These are phyloP conservation scores for Pyrus hybrid DNA, from an alignment of 331 rosid species.

Conservation along the genomic window DNA sequence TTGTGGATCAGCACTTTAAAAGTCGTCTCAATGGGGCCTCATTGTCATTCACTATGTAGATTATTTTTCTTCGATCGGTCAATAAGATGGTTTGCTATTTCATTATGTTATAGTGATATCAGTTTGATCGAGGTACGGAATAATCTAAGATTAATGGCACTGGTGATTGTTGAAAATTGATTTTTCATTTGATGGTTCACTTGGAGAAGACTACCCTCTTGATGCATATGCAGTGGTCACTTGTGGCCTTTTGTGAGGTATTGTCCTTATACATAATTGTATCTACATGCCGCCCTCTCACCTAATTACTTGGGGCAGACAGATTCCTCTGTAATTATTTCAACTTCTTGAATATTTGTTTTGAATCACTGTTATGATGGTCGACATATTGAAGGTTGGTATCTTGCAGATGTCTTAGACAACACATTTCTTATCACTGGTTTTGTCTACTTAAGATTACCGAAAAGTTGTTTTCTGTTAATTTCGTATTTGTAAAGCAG, in stretches of 20 bases:
- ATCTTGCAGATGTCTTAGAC: neutral
- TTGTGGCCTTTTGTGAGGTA: neutral
- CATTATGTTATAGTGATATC: neutral
- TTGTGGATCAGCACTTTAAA: slow-evolving; percentile 6
- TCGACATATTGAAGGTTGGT: neutral
- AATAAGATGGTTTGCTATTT: neutral
- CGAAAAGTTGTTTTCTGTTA: neutral
- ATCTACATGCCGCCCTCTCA: neutral
- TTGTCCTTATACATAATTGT: neutral
- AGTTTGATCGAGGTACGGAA: neutral
- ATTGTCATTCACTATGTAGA: neutral
- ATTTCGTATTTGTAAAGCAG: too few species aligned
- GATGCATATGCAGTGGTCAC: neutral
- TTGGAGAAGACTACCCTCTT: neutral
- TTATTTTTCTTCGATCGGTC: neutral
- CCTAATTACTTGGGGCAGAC: neutral
- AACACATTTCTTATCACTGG: neutral
- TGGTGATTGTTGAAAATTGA: slow-evolving; percentile 4
- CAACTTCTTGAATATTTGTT: neutral
- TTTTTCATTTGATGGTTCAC: slow-evolving; percentile 3
- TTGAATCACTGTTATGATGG: neutral
- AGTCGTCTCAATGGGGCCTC: slow-evolving; percentile 2
- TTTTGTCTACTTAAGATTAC: neutral
- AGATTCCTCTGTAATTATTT: neutral
- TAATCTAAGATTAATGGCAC: neutral